These are phyloP conservation scores for Amanita thiersii DNA, from an alignment of 768 basidiomycete species.

Conservation along the genomic window DNA sequence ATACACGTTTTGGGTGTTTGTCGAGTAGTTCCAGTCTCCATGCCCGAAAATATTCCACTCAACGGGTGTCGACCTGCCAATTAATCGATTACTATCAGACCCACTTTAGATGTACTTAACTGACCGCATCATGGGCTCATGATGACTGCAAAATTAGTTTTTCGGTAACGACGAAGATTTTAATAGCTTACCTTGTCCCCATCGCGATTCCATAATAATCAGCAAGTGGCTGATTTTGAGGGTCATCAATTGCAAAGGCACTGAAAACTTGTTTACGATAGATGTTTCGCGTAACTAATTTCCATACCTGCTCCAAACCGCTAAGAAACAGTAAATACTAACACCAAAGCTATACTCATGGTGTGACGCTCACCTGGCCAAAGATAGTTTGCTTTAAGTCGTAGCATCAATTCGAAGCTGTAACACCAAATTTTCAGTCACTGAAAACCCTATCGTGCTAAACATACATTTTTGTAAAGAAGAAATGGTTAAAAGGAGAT, in stretches of 20 bases:
- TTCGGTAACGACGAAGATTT: neutral
- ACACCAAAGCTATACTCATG: too few species aligned
- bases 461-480: constrained; percentile 48
- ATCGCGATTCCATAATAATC: constrained; percentile 62
- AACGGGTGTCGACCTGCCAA: constrained; percentile 57
- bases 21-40: constrained; percentile 57
- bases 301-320: constrained; percentile 35
- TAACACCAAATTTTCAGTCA: neutral
- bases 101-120: too few species aligned
- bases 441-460: neutral
- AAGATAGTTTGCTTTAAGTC: constrained; percentile 61
- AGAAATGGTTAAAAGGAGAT: constrained; percentile 55
- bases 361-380: constrained; percentile 68
- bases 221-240: constrained; percentile 52
- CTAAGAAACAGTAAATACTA: too few species aligned
- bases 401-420: constrained; percentile 59
- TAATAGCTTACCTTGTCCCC: constrained; percentile 57
- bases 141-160: constrained; percentile 31
- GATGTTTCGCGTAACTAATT: neutral
- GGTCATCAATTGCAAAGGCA: constrained; percentile 52
- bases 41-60: constrained; percentile 52
- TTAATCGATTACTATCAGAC: too few species aligned
- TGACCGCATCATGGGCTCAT: constrained; percentile 73
- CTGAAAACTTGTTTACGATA: constrained; percentile 14
- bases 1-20: constrained; percentile 46